Evolutionary conservation across 768 basidiomycete species (phyloP), one percentile per base, ranked within the genome.

Genomic region (Chlorophyllum brunneum): DNA sequence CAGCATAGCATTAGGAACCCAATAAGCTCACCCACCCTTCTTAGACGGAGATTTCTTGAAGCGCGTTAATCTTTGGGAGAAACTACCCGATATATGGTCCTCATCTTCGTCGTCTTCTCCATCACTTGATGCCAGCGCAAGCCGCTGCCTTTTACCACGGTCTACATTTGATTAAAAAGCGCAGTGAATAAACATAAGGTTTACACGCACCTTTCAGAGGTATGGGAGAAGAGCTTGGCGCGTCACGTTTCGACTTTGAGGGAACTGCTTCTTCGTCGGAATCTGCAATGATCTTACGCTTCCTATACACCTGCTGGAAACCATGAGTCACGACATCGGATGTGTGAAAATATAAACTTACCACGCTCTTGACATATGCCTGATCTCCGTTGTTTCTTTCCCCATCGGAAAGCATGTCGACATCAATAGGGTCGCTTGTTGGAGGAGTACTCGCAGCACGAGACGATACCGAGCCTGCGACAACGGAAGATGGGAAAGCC

Each of bases 371-470:
- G 36, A 58, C 58, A 42, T 62, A 58, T 16, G 64, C 59, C 22
- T 70, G 68, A n/a, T 74, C 75, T 40, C 76, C 79, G 5, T n/a
- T 11, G 13, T 58, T 61, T 22, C 71, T 68, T 18, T 76, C 77
- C 36, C 77, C 78, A 10, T 74, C 79, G 27, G 75, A 75, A 43
- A 82, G 56, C 81, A 88, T 83, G 62, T 90, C 88, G 8, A 91
- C 77, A 57, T 92, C 88, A 51, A 90, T 79, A 24, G 80, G 74
- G 56, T 91, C 87, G 57, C 88, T 91, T 2, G 87, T 87, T 0
- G 88, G 88, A 23, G 89, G 88, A 2, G 86, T 88, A 56, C 74
- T 85, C 45, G 71, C 73, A 16, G 69, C 71, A 18, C 68, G 70
- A 20, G 80, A 80, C 38, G 81, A 85, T 15, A 74, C 60, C 4